Evolutionary conservation across 352 stramenopile species (phyloP), one percentile per base, ranked within the genome.

Genomic region (Pythium aquatile): DNA sequence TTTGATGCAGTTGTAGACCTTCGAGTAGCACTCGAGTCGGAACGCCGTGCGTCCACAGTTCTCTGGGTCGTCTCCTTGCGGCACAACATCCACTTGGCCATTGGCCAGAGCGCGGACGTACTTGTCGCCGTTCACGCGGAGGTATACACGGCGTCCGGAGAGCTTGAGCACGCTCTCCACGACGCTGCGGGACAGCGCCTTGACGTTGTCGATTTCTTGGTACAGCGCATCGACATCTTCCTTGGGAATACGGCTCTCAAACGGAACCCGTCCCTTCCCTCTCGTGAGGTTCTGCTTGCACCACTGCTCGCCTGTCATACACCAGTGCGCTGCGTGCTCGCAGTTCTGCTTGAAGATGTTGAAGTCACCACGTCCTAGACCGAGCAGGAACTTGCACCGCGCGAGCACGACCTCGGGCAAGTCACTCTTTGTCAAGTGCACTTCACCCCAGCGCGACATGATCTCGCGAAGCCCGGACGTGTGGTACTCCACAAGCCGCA

Each of bases 331-430:
- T 6, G 85, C 83, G 57, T 95, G 87, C 59, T 95, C 87, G 70
- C 87, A 95, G 64, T 95, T 95, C 70, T 95, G 87, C 33, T 77
- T 88, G 59, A 95, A 93, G 61, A 95, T 90, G 61, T 95, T 93
- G 49, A 95, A 95, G 37, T 95, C 85, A 32, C 86, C 86, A 58
- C 76, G 67, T 24, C 87, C 87, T 16, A 95, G 70, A 0, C 87
- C 87, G 10, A 95, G 55, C 3, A 95, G 61, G 52, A 93, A 95
- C 66, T 89, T 91, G 72, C 87, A 95, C 5, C 87, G 80, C 24
- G 85, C 72, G 10, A 95, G 77, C 39, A 95, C 83, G 3, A 95
- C 87, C 60, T 95, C 85, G 0, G 87, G 87, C 37, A 95, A 56
- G 51, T 95, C 87, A 6, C 81, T 85, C 61, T 91, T 91, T 44